These are phyloP conservation scores for Firmiana major DNA, from an alignment of 345 rosid genomes.

Conservation along the genomic window DNA sequence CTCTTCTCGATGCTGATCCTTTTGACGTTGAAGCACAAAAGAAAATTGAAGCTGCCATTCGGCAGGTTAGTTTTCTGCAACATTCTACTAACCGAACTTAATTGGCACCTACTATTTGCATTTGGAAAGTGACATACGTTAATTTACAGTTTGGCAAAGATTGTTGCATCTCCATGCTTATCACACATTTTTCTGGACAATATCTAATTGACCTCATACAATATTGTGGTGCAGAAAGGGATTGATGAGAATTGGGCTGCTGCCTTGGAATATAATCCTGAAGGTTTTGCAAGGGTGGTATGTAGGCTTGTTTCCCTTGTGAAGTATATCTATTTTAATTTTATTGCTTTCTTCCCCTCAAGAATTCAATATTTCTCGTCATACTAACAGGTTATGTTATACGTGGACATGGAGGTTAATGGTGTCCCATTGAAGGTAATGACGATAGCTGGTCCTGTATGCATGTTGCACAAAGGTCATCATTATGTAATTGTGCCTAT, in stretches of 20 bases:
- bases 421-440: constrained; percentile 89
- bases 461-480: constrained; percentile 4
- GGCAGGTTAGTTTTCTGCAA: constrained; percentile 53
- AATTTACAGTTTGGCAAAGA: background rate
- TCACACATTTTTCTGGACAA: background rate
- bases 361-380: constrained; percentile 18
- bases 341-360: background rate
- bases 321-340: background rate
- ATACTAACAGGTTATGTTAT: constrained; percentile 74
- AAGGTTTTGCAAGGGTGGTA: constrained; percentile 99
- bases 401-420: constrained; percentile 98
- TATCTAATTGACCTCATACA: constrained; percentile 12
- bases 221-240: constrained; percentile 66
- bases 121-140: background rate
- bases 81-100: background rate
- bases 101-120: background rate
- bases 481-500: background rate
- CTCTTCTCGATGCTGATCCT: constrained; percentile 92
- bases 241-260: constrained; percentile 99
- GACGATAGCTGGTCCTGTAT: constrained; percentile 1
- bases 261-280: constrained; percentile 94
- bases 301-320: constrained; percentile 29
- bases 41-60: constrained; percentile 98
- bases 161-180: background rate
- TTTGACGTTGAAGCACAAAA: constrained; percentile 94